Base-by-base conservation (phyloP, 2,329 filamentous ascomycete species). In the Colletotrichum melonis region DNA sequence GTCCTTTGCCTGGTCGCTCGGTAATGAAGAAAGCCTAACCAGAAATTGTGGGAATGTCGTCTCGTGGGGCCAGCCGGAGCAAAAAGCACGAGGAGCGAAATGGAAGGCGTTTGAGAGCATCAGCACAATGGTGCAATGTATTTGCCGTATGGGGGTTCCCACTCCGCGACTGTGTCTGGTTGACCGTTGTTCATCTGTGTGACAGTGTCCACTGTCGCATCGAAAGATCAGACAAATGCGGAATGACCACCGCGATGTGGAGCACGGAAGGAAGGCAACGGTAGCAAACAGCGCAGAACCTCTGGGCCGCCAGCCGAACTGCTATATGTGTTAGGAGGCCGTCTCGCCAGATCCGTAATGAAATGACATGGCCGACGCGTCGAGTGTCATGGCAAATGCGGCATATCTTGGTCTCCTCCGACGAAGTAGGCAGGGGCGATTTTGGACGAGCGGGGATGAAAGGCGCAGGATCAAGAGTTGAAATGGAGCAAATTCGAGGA, bases 211-310 rank as follows among this genome's bases (percentile, higher is more conserved):
- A n/a, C 42, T 49, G 67, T 73, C 55, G 70, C 60, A 65, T 65
- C 46, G 49, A 65, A 56, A 62, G 67, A 73, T 62, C 67, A 70
- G 70, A 70, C 67, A 60, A 70, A 70, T 62, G 55, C 67, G 70
- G 70, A 73, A 70, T 65, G 70, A 70, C 67, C 65, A 60, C 70
- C 70, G 67, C 67, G 55, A 22, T 42, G 66, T 70, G 70, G 60
- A 60, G 55, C 56, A 19, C 32, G 42, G 26, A 19, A 60, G 64
- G 8, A 35, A 56, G 59, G 46, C 46, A 38, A 57, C 46, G 22
- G 28, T 14, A 60, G 56, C 60, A 60, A 73, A 60, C 55, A 35
- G 16, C 55, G 46, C 52, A 54, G 59, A 65, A 56, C 52, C 63
- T 30, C 7, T 49, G 8, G 16, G 9, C 19, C 14, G 52, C 35